Conservation (phyloP, 2,329 filamentous ascomycete genomes). For the Exophiala aquamarina region DNA sequence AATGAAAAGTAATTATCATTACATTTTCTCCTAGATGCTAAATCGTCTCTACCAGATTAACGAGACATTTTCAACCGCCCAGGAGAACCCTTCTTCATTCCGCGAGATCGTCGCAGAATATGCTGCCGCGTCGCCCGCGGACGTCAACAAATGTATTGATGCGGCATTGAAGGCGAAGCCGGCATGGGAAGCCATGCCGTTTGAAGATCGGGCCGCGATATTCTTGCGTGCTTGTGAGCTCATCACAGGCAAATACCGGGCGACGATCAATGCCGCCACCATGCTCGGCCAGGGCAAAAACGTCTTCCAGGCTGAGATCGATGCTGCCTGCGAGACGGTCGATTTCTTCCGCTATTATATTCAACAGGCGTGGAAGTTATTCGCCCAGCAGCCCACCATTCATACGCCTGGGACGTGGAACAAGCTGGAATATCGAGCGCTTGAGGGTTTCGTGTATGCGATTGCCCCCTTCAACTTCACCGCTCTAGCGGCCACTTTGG, state of each 20-base stretch:
- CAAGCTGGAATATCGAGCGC: slow-evolving; percentile 54
- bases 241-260: slow-evolving; percentile 30
- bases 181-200: slow-evolving; percentile 35
- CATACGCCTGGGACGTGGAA: slow-evolving; percentile 18
- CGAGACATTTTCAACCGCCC: background rate
- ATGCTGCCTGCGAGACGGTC: slow-evolving; percentile 36
- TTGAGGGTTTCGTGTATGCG: slow-evolving; percentile 95
- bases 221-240: slow-evolving; percentile 38
- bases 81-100: slow-evolving; percentile 36
- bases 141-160: slow-evolving; percentile 34
- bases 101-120: slow-evolving; percentile 36
- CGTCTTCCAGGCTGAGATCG: slow-evolving; percentile 41
- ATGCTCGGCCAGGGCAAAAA: slow-evolving; percentile 46
- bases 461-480: slow-evolving; percentile 97
- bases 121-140: slow-evolving; percentile 32
- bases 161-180: slow-evolving; percentile 35
- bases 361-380: slow-evolving; percentile 34
- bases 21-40: background rate
- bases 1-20: background rate
- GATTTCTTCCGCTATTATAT: slow-evolving; percentile 40
- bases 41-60: background rate
- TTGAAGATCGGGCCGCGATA: slow-evolving; percentile 37
- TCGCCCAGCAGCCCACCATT: slow-evolving; percentile 37
- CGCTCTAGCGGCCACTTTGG: slow-evolving; percentile 85
- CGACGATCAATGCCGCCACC: slow-evolving; percentile 39